Base-by-base conservation (phyloP, 2,329 filamentous ascomycete species). In the Pochonia chlamydosporia region DNA sequence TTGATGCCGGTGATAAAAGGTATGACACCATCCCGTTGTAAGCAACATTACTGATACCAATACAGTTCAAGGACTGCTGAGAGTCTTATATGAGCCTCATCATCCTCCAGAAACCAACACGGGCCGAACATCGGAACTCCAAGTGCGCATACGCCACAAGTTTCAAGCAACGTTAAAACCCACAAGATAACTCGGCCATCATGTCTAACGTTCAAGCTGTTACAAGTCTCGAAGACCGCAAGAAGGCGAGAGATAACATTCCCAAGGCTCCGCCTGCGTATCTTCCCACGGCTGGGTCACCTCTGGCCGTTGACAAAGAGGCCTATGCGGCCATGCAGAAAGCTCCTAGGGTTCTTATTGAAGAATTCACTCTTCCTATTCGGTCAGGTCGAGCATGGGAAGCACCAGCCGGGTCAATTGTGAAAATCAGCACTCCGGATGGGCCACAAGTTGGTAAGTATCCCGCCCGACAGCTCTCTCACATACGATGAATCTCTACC, bases 351-450 rank as follows among this genome's bases (percentile, higher is more conserved):
- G 56, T 63, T 1, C 56, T 73, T 1, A 28, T 71, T 5, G 60
- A 75, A 3, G 69, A 78, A 6, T 85, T 86, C 54, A 78, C 76
- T 2, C 70, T 93, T 24, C 84, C 86, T 0, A 86, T 89, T 25
- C 81, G 88, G 28, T 87, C 84, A 2, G 89, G 85, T 1, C 74
- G 73, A 50, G 87, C 88, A 1, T 93, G 85, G 84, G 73, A 76
- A 41, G 87, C 85, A 0, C 76, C 80, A 0, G 79, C 79, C 2
- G 85, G 86, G 3, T 76, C 76, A 42, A 76, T 93, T 48, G 79
- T 88, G 50, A 79, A 82, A 13, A 82, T 95, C 52, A 85, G 81
- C 48, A 92, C 88, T 0, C 87, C 87, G 0, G 71, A 84, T 46
- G 89, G 89, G 0, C 81, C 89, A 0, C 89, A 95, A 67, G 87